Percentiles rank a stretch among this genome's conserved stretches.
Conservation (phyloP, 345 rosid genomes). For the Rhizophora mangle region DNA sequence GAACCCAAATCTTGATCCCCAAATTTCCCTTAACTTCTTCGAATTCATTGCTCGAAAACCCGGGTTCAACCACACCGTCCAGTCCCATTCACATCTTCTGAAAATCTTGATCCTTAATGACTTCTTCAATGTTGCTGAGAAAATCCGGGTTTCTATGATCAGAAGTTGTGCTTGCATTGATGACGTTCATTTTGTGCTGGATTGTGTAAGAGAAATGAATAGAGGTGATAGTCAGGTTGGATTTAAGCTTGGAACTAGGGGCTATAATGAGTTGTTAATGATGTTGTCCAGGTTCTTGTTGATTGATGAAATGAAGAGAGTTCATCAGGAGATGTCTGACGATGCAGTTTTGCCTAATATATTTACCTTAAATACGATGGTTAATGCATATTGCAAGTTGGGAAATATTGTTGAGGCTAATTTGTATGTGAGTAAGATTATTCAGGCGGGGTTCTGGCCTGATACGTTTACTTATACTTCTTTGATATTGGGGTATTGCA, state of each 20-base stretch:
- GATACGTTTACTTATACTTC: constrained; percentile 74
- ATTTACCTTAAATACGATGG: constrained; percentile 66
- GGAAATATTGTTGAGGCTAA: constrained; percentile 62
- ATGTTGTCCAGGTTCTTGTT: constrained; percentile 44
- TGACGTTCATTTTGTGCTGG: constrained; percentile 40
- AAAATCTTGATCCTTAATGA: constrained; percentile 38
- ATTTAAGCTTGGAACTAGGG: constrained; percentile 47
- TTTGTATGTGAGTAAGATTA: constrained; percentile 52
- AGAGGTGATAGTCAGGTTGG: constrained; percentile 30
- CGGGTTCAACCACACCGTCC: constrained; percentile 47
- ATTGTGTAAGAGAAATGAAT: constrained; percentile 41
- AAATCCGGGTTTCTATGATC: constrained; percentile 47
- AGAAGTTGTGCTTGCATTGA: constrained; percentile 40
- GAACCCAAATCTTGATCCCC: constrained; percentile 41
- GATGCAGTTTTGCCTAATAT: constrained; percentile 50
- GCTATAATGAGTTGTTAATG: constrained; percentile 60
- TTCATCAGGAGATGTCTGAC: constrained; percentile 48
- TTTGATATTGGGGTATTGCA: constrained; percentile 74
- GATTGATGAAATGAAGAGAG: constrained; percentile 60
- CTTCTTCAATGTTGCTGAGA: constrained; percentile 37
- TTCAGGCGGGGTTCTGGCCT: constrained; percentile 55
- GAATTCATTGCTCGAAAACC: constrained; percentile 45
- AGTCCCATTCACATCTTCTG: constrained; percentile 46
- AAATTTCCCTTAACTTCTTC: constrained; percentile 50
- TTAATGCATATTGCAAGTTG: constrained; percentile 61